Evolutionary conservation across 2,329 filamentous ascomycete species (phyloP).

Genomic region (Zymoseptoria tritici): DNA sequence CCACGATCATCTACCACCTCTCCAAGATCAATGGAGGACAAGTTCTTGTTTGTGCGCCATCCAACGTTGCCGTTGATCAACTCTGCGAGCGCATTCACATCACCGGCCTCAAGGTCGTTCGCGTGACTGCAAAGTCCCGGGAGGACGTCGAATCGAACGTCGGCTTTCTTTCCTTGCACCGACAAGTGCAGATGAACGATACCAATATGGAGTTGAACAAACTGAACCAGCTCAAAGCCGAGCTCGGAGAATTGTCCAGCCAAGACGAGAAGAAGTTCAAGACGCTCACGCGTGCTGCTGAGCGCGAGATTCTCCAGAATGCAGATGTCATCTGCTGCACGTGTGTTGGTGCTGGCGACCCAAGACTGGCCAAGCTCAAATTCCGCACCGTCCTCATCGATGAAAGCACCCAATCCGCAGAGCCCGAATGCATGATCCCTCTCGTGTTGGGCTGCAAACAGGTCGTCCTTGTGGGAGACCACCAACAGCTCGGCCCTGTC

Average conservation of each 20-base stretch:
- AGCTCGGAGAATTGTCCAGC: conserved; percentile 83
- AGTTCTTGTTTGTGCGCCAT: conserved; percentile 92
- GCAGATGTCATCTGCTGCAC: conserved; percentile 99
- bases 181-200: conserved; percentile 94
- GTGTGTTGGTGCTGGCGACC: conserved; percentile 93
- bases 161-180: conserved; percentile 87
- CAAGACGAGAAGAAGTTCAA: conserved; percentile 99
- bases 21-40: conserved; percentile 92
- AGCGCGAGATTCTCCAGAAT: conserved; percentile 89
- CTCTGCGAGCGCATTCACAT: conserved; percentile 93
- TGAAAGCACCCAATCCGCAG: conserved; percentile 94
- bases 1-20: conserved; percentile 96
- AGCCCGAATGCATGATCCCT: conserved; percentile 98
- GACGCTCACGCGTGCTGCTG: conserved; percentile 84
- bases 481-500: conserved; percentile 94
- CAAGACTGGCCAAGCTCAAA: conserved; percentile 91
- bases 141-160: conserved; percentile 99
- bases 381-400: conserved; percentile 97
- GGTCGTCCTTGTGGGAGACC: conserved; percentile 95
- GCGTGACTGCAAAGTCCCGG: conserved; percentile 95
- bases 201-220: conserved; percentile 91
- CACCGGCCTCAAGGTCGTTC: conserved; percentile 91
- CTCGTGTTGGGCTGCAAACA: conserved; percentile 96
- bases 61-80: conserved; percentile 97
- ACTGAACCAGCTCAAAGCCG: conserved; percentile 84